Conservation (phyloP, 2,329 filamentous ascomycete species). For the Calonectria henricotiae region DNA sequence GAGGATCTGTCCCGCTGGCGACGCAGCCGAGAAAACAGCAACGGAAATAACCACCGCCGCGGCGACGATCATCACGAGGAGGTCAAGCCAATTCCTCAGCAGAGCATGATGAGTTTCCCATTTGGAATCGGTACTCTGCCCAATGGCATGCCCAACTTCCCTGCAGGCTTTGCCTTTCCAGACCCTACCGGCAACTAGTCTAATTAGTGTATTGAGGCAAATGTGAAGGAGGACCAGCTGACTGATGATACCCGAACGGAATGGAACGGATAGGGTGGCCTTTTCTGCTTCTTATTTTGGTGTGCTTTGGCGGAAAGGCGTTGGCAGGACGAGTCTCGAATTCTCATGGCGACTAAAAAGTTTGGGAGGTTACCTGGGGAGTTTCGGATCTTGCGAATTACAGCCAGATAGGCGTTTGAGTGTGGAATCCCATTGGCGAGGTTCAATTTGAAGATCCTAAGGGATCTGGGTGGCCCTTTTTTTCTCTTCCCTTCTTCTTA, state of each 20-base stretch:
- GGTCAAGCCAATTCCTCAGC: constrained; percentile 40
- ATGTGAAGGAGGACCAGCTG: constrained; percentile 31
- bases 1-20: constrained; percentile 57
- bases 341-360: constrained; percentile 32
- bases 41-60: constrained; percentile 44
- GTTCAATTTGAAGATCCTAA: constrained; percentile 4
- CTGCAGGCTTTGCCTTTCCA: constrained; percentile 60
- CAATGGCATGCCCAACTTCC: constrained; percentile 64
- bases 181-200: constrained; percentile 53
- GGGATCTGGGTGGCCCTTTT: constrained; percentile 1
- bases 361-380: constrained; percentile 10
- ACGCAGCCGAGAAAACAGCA: constrained; percentile 55
- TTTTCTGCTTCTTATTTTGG: constrained; percentile 27
- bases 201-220: constrained; percentile 32
- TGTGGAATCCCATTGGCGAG: constrained; percentile 2
- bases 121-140: constrained; percentile 62
- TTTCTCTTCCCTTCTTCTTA: neutral
- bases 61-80: constrained; percentile 45
- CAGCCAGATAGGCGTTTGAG: constrained; percentile 7
- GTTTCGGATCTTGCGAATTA: constrained; percentile 6
- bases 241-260: constrained; percentile 38
- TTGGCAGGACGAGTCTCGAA: constrained; percentile 29
- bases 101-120: constrained; percentile 55
- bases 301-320: constrained; percentile 25
- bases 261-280: constrained; percentile 21